Evolutionary conservation across 2,329 filamentous ascomycete genomes (phyloP).

Genomic region (Microcyclosporella mali): DNA sequence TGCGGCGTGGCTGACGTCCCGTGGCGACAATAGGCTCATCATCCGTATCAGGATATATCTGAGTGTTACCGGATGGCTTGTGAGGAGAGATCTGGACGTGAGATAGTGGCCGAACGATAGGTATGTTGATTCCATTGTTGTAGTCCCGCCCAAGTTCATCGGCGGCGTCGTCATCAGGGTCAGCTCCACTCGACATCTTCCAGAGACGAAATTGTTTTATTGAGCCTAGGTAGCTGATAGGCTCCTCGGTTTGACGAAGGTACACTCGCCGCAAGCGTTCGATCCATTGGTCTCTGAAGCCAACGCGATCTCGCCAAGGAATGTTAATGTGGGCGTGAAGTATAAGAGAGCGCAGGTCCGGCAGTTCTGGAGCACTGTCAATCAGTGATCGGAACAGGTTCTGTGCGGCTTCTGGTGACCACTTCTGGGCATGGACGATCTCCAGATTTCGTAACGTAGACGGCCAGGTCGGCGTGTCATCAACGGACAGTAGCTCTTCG

Average conservation of each 20-base stretch:
- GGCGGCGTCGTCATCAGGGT: slow-evolving; percentile 3
- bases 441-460: slow-evolving; percentile 63
- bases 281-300: slow-evolving; percentile 73
- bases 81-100: slow-evolving; percentile 24
- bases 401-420: slow-evolving; percentile 61
- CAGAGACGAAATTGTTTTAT: slow-evolving; percentile 38
- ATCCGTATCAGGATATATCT: slow-evolving; percentile 20
- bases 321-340: slow-evolving; percentile 75
- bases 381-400: slow-evolving; percentile 75
- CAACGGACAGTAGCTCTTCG: slow-evolving; percentile 55
- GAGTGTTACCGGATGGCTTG: slow-evolving; percentile 21
- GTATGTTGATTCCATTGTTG: slow-evolving; percentile 9
- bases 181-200: slow-evolving; percentile 23
- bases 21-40: slow-evolving; percentile 3
- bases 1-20: slow-evolving; percentile 23
- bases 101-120: slow-evolving; percentile 14
- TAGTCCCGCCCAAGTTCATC: slow-evolving; percentile 4
- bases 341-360: slow-evolving; percentile 60
- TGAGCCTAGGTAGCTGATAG: slow-evolving; percentile 39
- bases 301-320: slow-evolving; percentile 71
- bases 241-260: slow-evolving; percentile 45
- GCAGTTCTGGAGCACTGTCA: slow-evolving; percentile 60
- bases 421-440: slow-evolving; percentile 70
- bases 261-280: slow-evolving; percentile 64
- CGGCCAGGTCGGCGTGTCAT: slow-evolving; percentile 74